Evolutionary conservation across 2,329 filamentous ascomycete species (phyloP), one percentile per base, ranked within the genome.

Genomic region (Plectosphaerella plurivora): DNA sequence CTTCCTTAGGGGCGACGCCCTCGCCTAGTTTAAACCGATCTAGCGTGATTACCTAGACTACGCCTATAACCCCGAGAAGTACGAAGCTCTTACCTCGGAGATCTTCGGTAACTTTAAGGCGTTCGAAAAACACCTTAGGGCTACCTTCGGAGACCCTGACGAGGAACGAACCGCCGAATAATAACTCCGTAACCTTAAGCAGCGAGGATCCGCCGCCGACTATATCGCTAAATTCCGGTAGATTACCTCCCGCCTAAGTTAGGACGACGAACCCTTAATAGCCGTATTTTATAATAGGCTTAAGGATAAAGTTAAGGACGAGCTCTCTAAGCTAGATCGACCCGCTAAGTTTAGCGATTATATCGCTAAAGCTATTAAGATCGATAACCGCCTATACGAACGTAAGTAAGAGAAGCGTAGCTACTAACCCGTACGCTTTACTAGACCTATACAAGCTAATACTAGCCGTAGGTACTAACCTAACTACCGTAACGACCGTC

Each of bases 131-230:
- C 18, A 22, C n/a, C 20, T 51, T 18, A 45, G 24, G 22, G 49
- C 5, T 6, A 28, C 49, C 7, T 51, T 51, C 16, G 24, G 49
- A 42, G 49, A 51, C n/a, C 22, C 41, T 28, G 25, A 51, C 33
- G 33, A 51, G 20, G 49, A 51, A 8, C 16, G 25, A 2, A 33
- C 8, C 4, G 46, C 15, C 10, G 14, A 51, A 20, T 6, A 20
- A 22, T 16, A 45, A 28, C 11, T 51, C 25, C 16, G 28, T 11
- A 22, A 46, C 2, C 24, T 51, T 7, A 7, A n/a, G 1, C 16
- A 46, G n/a, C 24, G 6, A 9, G 20, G 44, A 2, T 28, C 44
- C 12, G 12, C 44, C 24, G 24, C 10, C 15, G 28, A 46, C 15
- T 46, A 46, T n/a, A 14, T 6, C 2, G 28, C 12, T 4, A 15